These are phyloP conservation scores for Verticillium albo-atrum DNA, from an alignment of 2,329 filamentous ascomycete genomes.

Conservation along the genomic window DNA sequence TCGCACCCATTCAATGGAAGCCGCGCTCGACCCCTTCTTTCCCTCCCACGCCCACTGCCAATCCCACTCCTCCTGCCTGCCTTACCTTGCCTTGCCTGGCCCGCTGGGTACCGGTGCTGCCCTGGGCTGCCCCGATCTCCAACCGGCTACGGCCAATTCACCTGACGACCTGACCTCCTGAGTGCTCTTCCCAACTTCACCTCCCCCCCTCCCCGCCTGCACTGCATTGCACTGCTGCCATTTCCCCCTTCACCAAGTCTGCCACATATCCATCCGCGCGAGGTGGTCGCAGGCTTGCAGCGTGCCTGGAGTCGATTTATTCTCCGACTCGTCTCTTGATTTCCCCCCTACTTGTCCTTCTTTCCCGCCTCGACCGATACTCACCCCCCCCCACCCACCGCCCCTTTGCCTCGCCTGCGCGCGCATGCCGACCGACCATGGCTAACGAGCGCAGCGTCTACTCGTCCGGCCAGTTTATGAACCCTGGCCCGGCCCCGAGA, in stretches of 20 bases:
- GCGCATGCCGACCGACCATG: slow-evolving; percentile 16
- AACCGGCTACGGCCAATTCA: neutral
- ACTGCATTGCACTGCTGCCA: neutral
- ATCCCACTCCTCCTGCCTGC: neutral
- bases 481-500: slow-evolving; percentile 88
- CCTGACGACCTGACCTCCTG: neutral
- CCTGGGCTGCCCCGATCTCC: neutral
- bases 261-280: neutral
- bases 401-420: neutral
- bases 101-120: neutral
- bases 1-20: slow-evolving; percentile 12
- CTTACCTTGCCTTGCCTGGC: neutral
- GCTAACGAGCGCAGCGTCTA: slow-evolving; percentile 43
- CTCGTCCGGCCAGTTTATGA: slow-evolving; percentile 76
- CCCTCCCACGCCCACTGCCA: neutral
- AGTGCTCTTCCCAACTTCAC: neutral
- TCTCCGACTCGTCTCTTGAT: neutral
- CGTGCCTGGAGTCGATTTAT: neutral
- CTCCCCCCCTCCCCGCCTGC: neutral
- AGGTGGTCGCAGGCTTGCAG: neutral
- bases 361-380: neutral
- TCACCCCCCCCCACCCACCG: neutral
- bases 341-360: neutral
- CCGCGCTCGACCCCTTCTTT: slow-evolving; percentile 9
- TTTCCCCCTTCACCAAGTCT: neutral